phyloP scores from a whole-genome alignment of 495 filamentous ascomycete genomes.

The Viridothelium virens region DNA sequence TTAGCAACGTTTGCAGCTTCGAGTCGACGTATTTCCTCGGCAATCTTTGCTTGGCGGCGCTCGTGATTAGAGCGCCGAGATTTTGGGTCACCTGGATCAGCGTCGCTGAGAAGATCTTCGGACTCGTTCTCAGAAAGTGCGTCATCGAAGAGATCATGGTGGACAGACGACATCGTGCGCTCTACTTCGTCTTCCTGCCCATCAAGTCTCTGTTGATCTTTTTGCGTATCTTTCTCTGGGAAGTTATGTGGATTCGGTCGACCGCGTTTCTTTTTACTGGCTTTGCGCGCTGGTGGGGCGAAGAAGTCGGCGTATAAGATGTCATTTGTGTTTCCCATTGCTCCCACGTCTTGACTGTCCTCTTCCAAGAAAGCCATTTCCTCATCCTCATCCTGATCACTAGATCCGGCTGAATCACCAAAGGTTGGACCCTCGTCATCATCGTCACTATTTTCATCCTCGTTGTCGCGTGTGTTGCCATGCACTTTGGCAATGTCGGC shows the following conservation, averaged over 20 bases:
- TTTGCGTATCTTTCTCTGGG: constrained; percentile 30
- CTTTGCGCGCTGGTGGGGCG: constrained; percentile 68
- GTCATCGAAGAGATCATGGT: constrained; percentile 88
- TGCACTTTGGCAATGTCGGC: constrained; percentile 17
- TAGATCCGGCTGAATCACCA: constrained; percentile 56
- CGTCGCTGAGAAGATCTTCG: constrained; percentile 26
- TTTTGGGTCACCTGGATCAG: constrained; percentile 41
- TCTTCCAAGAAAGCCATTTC: constrained; percentile 42
- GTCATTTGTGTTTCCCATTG: constrained; percentile 67
- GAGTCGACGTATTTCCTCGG: constrained; percentile 80
- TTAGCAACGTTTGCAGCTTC: constrained; percentile 87
- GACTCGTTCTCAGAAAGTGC: constrained; percentile 37
- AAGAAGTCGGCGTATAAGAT: constrained; percentile 88
- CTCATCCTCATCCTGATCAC: constrained; percentile 47
- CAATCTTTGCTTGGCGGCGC: constrained; percentile 72
- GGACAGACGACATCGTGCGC: constrained; percentile 82
- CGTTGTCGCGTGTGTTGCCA: constrained; percentile 27
- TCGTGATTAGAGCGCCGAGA: constrained; percentile 71
- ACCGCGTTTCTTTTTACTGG: constrained; percentile 43
- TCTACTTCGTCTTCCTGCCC: constrained; percentile 51
- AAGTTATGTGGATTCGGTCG: constrained; percentile 39
- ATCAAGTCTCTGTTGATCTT: constrained; percentile 40
- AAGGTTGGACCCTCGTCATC: constrained; percentile 73
- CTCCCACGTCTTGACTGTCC: constrained; percentile 43
- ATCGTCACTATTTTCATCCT: constrained; percentile 43